Base-by-base conservation (phyloP, 164 flowering plant genomes). In the Macadamia tetraphylla region DNA sequence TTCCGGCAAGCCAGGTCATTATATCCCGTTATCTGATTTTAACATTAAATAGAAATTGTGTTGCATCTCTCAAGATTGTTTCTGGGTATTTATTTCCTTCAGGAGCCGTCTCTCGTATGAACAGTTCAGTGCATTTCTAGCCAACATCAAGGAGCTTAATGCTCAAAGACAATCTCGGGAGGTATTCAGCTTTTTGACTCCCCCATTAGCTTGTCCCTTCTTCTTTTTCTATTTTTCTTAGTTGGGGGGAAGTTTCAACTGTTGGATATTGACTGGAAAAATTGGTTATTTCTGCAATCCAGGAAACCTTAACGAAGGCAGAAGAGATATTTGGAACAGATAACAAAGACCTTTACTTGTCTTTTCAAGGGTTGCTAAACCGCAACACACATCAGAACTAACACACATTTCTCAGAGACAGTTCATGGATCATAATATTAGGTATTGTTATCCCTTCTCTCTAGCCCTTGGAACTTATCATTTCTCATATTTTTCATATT, bases 161-260 rank as follows among this genome's bases (percentile, higher is more conserved):
- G 90, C 94, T 70, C 97, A 88, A 42, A 92, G 73, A 83, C 98
- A 94, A 83, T 84, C 94, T 58, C 88, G 98, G 63, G 99, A 94
- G 95, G 99, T 94, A 71, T 67, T 56, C 13, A 10, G 7, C 40
- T 51, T 42, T 6, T 43, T 64, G 35, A 35, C 9, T 56, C 30
- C 51, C 44, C 42, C 40, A 32, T 43, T 31, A 64, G 53, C 17
- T 63, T 44, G 35, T 51, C 8, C 11, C 15, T 49, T 10, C 8
- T 14, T 8, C 15, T 49, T 49, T 49, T 49, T 14, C 14, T 49
- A 14, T 14, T 11, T 53, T 53, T 14, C 57, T 53, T 14, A 35
- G 40, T 53, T 51, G 12, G 57, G 18, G 6, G 13, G 0, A 3
- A 1, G 3, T 46, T 46, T 46, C 7, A 11, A 9, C 9, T 8